Percentiles rank a stretch among this genome's conserved stretches.
These are phyloP conservation scores for Tylopilus balloui DNA, from an alignment of 768 basidiomycete species.

Conservation along the genomic window DNA sequence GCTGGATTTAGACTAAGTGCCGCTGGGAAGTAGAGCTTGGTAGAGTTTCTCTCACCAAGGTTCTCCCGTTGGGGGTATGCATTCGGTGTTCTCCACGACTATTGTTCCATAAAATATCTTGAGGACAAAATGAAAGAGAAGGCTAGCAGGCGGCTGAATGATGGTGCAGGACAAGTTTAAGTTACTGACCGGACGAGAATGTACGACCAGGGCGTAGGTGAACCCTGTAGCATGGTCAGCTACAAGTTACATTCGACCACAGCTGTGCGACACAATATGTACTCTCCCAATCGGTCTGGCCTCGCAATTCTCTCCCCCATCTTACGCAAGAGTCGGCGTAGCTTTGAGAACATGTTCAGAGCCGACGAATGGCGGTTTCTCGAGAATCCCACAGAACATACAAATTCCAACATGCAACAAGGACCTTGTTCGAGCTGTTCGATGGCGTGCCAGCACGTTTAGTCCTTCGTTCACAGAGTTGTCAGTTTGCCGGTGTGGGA, in stretches of 20 bases:
- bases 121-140: slow-evolving; percentile 76
- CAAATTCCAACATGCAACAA: too few relatives aligned
- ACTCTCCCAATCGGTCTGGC: too few relatives aligned
- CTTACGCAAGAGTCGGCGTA: too few relatives aligned
- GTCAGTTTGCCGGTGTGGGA: too few relatives aligned
- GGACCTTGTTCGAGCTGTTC: too few relatives aligned
- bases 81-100: slow-evolving; percentile 71
- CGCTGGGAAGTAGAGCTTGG: background rate
- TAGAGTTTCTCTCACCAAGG: slow-evolving; percentile 53
- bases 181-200: slow-evolving; percentile 57
- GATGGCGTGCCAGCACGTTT: too few relatives aligned
- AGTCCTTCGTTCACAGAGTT: too few relatives aligned
- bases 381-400: too few relatives aligned
- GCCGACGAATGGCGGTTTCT: too few relatives aligned
- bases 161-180: background rate
- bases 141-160: slow-evolving; percentile 33
- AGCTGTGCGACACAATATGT: slow-evolving; percentile 1
- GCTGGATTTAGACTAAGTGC: slow-evolving; percentile 35
- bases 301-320: background rate
- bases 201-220: slow-evolving; percentile 60
- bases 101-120: slow-evolving; percentile 90
- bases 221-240: slow-evolving; percentile 34
- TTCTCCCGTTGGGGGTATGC: slow-evolving; percentile 65
- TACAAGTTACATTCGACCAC: background rate
- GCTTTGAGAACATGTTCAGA: too few relatives aligned